Evolutionary conservation across 768 basidiomycete species (phyloP).

Genomic region (Dentipellis sp.): DNA sequence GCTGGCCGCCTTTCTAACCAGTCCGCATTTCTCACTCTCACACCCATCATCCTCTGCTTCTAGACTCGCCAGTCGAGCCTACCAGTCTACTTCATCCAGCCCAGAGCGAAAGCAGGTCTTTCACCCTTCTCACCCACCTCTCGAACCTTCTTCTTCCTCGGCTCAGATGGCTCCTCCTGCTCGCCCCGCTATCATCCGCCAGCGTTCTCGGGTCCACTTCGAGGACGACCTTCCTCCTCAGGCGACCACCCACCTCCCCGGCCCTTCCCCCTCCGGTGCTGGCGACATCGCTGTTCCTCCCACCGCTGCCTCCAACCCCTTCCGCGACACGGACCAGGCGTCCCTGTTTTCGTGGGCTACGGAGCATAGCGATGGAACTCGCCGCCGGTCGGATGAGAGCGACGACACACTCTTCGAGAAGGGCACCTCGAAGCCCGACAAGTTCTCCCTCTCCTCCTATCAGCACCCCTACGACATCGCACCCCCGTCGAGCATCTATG

Average conservation of each 20-base stretch:
- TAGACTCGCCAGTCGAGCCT: background rate
- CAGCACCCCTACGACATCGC: constrained; percentile 51
- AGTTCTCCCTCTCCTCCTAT: constrained; percentile 44
- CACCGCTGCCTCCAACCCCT: background rate
- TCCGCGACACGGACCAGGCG: background rate
- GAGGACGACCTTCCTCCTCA: background rate
- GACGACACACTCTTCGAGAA: constrained; percentile 27
- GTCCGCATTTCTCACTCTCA: background rate
- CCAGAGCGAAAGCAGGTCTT: background rate
- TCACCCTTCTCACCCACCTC: background rate
- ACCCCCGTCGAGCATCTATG: constrained; percentile 36
- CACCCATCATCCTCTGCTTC: background rate
- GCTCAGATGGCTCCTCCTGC: background rate
- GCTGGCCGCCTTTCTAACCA: background rate
- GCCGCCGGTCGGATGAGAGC: constrained; percentile 27
- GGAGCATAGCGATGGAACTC: background rate
- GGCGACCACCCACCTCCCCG: background rate
- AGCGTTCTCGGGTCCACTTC: background rate
- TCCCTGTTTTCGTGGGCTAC: background rate
- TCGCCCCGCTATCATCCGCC: background rate
- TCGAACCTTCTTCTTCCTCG: background rate
- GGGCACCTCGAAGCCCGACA: constrained; percentile 15
- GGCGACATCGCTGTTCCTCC: background rate
- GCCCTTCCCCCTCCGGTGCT: background rate
- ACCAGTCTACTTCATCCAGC: background rate